Evolutionary conservation across 2,329 filamentous ascomycete species (phyloP), one percentile per base, ranked within the genome.

Genomic region (Canariomyces notabilis): DNA sequence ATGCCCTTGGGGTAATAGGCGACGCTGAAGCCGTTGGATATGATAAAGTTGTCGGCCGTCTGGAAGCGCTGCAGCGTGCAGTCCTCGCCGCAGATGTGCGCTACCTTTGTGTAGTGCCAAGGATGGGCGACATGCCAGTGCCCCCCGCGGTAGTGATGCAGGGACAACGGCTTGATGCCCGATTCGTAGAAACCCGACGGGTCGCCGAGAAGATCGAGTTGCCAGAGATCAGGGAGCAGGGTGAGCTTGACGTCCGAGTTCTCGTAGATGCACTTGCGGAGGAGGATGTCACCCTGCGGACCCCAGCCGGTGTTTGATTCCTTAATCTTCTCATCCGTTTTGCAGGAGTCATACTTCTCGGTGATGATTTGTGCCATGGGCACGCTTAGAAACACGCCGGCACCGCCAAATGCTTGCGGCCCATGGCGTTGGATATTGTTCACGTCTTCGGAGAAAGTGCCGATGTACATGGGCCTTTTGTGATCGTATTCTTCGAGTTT

Each of bases 151-250:
- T 80, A 83, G 66, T 83, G 79, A 62, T 83, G 80, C 18, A 83
- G 69, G 6, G 76, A 80, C 18, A 82, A 67, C 1, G 80, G 79
- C 53, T 74, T 72, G 53, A 79, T 72, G 22, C 77, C 77, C 32
- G 75, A 74, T 64, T 83, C 80, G 62, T 82, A 83, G 63, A 83
- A 82, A 4, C 80, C 80, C 0, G 77, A 77, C 3, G 78, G 75
- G 57, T 83, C 77, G 38, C 74, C 75, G 47, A 73, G 71, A 37
- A 83, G 66, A 57, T 83, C 80, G 19, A 83, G 68, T 60, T 83
- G 80, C 66, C 75, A 81, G 11, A 83, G 68, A 29, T 77, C 75
- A 56, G 73, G 71, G 46, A 82, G 63, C 12, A 74, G 69, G 2
- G 76, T 79, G 42, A 83, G 61, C n/a, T 74, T 73, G 8, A 76